These are phyloP conservation scores for Astraeus odoratus DNA, from an alignment of 768 basidiomycete species.

Conservation along the genomic window DNA sequence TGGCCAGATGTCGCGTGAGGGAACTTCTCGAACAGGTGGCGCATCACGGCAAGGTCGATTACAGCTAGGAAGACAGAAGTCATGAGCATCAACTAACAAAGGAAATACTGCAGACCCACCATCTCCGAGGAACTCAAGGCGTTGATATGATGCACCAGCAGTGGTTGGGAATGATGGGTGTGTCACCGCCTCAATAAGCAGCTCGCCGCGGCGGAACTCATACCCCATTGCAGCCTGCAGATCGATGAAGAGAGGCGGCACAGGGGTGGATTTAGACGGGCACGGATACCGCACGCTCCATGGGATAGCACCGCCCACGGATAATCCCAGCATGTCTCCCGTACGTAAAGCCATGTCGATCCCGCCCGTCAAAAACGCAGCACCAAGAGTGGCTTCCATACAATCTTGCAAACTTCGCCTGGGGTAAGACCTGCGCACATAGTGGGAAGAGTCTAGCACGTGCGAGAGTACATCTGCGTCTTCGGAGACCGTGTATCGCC, in stretches of 20 bases:
- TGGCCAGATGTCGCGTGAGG: constrained; percentile 70
- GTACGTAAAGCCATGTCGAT: constrained; percentile 58
- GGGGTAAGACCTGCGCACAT: constrained; percentile 44
- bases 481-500: constrained; percentile 47
- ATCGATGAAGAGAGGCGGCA: constrained; percentile 41
- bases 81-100: constrained; percentile 5
- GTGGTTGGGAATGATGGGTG: constrained; percentile 67
- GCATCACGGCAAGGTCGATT: constrained; percentile 63
- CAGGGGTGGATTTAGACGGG: constrained; percentile 23
- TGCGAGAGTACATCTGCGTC: constrained; percentile 30
- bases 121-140: constrained; percentile 86
- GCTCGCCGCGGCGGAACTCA: constrained; percentile 50
- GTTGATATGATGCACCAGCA: constrained; percentile 65
- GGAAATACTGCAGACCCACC: constrained; percentile 41
- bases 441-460: constrained; percentile 20
- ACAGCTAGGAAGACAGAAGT: constrained; percentile 39
- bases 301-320: constrained; percentile 62
- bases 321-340: constrained; percentile 60
- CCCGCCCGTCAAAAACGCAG: constrained; percentile 67
- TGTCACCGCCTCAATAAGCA: constrained; percentile 75
- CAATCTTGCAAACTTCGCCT: constrained; percentile 78
- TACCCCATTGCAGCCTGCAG: constrained; percentile 68
- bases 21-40: constrained; percentile 64
- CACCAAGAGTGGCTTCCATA: constrained; percentile 82
- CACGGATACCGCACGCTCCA: constrained; percentile 58